Percentiles rank a stretch among this genome's conserved stretches.
Conservation (phyloP, 1,139 yeast genomes). For the Groenewaldozyma auringiensis region DNA sequence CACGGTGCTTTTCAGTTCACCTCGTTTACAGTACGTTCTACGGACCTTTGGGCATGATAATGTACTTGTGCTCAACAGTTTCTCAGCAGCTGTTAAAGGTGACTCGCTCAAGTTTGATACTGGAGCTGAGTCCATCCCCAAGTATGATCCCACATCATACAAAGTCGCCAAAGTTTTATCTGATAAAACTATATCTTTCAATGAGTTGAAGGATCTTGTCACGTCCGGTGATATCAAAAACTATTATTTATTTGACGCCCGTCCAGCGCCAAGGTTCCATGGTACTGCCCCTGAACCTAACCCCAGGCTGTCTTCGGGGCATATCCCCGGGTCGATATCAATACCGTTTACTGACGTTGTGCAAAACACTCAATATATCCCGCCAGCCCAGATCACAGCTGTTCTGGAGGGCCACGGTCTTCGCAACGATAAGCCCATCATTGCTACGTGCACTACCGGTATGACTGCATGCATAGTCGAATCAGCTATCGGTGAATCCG, state of each 20-base stretch:
- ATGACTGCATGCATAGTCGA: conserved; percentile 84
- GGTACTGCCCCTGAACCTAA: conserved; percentile 85
- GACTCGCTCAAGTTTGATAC: conserved; percentile 23
- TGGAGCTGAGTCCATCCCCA: conserved; percentile 34
- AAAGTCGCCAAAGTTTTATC: not conserved
- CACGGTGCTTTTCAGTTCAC: conserved; percentile 70
- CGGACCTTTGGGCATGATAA: conserved; percentile 64
- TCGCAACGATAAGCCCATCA: conserved; percentile 49
- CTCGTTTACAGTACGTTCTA: conserved; percentile 88
- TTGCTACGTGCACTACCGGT: conserved; percentile 93
- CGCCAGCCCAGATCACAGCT: conserved; percentile 38
- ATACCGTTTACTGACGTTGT: conserved; percentile 59
- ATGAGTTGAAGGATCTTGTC: conserved; percentile 54
- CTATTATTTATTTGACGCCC: conserved; percentile 66
- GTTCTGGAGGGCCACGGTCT: conserved; percentile 38
- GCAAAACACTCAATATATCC: conserved; percentile 42
- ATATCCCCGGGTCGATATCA: conserved; percentile 70
- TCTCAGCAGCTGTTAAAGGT: conserved; percentile 38
- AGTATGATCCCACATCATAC: conserved; percentile 37
- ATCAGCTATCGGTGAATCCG: conserved; percentile 57
- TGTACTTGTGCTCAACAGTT: conserved; percentile 66
- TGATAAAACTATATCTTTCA: conserved; percentile 44
- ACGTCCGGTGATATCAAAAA: conserved; percentile 41
- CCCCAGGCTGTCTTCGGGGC: conserved; percentile 81
- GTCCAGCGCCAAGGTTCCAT: conserved; percentile 66